phyloP scores from a whole-genome alignment of 306 rosid species.

The Rosa multiflora region DNA sequence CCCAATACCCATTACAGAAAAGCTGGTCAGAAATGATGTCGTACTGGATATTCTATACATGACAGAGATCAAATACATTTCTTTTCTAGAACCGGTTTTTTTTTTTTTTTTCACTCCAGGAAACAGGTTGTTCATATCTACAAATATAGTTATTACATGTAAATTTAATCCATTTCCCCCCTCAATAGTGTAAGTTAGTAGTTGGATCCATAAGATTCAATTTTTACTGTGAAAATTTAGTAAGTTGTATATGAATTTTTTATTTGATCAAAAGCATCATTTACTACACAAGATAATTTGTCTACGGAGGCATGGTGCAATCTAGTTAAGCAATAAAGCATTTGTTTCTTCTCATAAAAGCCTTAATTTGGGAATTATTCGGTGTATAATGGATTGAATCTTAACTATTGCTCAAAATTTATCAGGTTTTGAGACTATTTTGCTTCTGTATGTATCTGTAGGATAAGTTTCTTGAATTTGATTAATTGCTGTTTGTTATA shows the following conservation, averaged over 20 bases:
- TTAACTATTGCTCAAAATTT: background rate
- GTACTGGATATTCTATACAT: background rate
- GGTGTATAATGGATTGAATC: background rate
- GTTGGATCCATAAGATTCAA: background rate
- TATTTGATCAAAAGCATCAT: background rate
- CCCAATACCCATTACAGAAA: background rate
- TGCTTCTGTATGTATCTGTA: constrained; percentile 3
- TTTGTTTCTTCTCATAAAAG: background rate
- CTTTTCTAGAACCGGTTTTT: background rate
- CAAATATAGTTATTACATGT: background rate
- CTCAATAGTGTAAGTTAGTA: background rate
- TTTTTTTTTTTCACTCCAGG: background rate
- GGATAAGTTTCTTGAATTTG: constrained; percentile 3
- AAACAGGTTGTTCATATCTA: background rate
- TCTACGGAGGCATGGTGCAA: background rate
- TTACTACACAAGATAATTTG: background rate
- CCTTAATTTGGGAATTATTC: background rate
- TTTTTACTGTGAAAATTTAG: background rate
- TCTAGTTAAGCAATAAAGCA: background rate
- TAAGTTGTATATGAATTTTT: background rate
- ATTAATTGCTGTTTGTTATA: background rate
- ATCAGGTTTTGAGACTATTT: background rate
- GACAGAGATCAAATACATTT: background rate
- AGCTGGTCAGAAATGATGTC: background rate
- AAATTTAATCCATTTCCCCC: background rate